Percentiles rank a stretch among this genome's conserved stretches.
Conservation (phyloP, 2,329 filamentous ascomycete species). For the Cercospora janseana region DNA sequence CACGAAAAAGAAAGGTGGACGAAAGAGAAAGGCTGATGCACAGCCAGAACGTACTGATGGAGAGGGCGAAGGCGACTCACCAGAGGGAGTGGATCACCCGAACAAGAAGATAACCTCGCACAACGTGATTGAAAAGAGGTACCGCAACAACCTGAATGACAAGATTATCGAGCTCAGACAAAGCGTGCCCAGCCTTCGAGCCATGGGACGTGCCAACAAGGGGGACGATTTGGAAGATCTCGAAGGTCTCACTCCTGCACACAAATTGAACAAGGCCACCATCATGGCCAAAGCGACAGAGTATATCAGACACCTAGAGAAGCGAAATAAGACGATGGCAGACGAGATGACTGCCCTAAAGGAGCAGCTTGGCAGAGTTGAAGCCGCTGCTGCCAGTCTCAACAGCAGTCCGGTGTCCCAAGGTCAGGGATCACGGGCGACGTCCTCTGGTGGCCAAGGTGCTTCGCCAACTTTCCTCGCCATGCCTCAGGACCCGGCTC, state of each 20-base stretch:
- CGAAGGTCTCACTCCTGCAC: slow-evolving; percentile 67
- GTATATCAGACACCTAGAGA: slow-evolving; percentile 91
- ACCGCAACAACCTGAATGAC: slow-evolving; percentile 93
- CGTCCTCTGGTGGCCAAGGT: slow-evolving; percentile 31
- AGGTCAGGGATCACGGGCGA: slow-evolving; percentile 28
- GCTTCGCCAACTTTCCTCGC: slow-evolving; percentile 30
- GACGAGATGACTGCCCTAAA: slow-evolving; percentile 82
- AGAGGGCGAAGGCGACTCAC: slow-evolving; percentile 49
- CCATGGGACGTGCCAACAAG: slow-evolving; percentile 61
- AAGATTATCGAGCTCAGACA: slow-evolving; percentile 92
- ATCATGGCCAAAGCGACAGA: slow-evolving; percentile 94
- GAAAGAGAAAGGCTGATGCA: slow-evolving; percentile 39
- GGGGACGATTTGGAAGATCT: slow-evolving; percentile 78
- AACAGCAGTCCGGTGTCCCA: slow-evolving; percentile 26
- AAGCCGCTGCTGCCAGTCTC: slow-evolving; percentile 63
- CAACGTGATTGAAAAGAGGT: slow-evolving; percentile 97
- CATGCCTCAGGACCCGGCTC: slow-evolving; percentile 28
- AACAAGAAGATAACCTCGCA: slow-evolving; percentile 84
- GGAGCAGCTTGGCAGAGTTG: slow-evolving; percentile 61
- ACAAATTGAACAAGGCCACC: slow-evolving; percentile 97
- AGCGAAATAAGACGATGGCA: slow-evolving; percentile 75
- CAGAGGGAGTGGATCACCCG: slow-evolving; percentile 43
- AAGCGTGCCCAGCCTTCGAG: slow-evolving; percentile 84
- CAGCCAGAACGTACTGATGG: slow-evolving; percentile 21
- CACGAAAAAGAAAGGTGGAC: slow-evolving; percentile 37